Conservation (phyloP, 2,329 filamentous ascomycete genomes). For the Teratosphaeria zuluensis region DNA sequence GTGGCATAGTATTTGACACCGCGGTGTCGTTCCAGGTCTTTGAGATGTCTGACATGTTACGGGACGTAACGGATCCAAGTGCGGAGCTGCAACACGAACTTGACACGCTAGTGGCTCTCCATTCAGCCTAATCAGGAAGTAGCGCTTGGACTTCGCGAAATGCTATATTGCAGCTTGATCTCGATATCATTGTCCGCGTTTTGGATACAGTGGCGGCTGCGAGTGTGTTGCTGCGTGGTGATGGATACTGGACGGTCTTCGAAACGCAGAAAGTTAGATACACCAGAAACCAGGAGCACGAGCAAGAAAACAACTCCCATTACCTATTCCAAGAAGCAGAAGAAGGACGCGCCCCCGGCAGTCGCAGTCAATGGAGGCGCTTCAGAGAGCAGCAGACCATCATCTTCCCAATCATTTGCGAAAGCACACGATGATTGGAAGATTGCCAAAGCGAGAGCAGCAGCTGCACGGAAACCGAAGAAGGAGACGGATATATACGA, state of each 20-base stretch:
- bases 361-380: neutral
- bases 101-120: neutral
- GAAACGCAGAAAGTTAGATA: slow-evolving; percentile 23
- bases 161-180: neutral
- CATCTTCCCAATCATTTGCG: neutral
- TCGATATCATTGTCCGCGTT: neutral
- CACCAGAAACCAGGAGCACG: slow-evolving; percentile 1
- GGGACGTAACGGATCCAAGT: neutral
- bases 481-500: slow-evolving; percentile 29
- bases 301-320: neutral
- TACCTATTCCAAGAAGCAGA: slow-evolving; percentile 3
- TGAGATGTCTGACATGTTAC: neutral
- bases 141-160: neutral
- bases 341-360: neutral
- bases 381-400: neutral
- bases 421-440: slow-evolving; percentile 8
- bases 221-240: neutral
- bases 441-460: slow-evolving; percentile 10
- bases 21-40: too few relatives aligned
- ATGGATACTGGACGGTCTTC: slow-evolving; percentile 19
- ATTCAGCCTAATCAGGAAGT: neutral
- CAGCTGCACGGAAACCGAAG: slow-evolving; percentile 4
- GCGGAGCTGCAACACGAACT: neutral
- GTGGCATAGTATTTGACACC: neutral
- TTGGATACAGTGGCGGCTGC: neutral